Evolutionary conservation across 2,329 filamentous ascomycete species (phyloP), one percentile per base, ranked within the genome.

Genomic region (Calonectria pseudoturangicola): DNA sequence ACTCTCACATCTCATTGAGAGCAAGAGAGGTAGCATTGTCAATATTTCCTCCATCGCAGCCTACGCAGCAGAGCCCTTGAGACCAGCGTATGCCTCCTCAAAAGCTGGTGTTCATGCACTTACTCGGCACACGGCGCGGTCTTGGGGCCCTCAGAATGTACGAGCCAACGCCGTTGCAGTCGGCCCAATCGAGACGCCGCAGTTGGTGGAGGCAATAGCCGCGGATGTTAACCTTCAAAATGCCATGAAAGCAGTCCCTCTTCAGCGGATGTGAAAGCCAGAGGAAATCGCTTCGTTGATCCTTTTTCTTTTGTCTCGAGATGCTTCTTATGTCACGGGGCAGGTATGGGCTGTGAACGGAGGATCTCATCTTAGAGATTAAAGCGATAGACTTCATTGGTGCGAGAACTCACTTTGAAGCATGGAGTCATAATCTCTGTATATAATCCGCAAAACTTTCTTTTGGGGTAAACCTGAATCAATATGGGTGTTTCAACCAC

Each of bases 1-100:
- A 10, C 51, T 56, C 51, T 16, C 30, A n/a, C 28, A 56, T 33
- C 15, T 56, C 7, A 18, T 56, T 2, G 13, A 56, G 28, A 36
- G 18, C 21, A 28, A 28, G 13, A 28, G 21, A 1, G 51, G 51
- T 9, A 36, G 51, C 18, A 56, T 58, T 25, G 10, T 58, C 9
- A 58, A 58, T 13, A 58, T 58, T 16, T 58, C 51, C 2, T 58
- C 51, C 18, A 58, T 58, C 4, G 51, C 28, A 4, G 51, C 51
- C 51, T 58, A 39, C 7, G 30, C 51, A 39, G 30, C 30, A 39
- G 51, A 58, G 12, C 30, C n/a, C 8, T 13, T 58, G n/a, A 58
- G 51, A 12, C 51, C 51, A 25, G 51, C 51, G 15, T 58, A 58
- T 21, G 51, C 51, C 18, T 58, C 30, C 1, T 36, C 51, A 13